phyloP scores from a whole-genome alignment of 1,139 yeast species.

The Zhuliangozyma parablackwelliae region DNA sequence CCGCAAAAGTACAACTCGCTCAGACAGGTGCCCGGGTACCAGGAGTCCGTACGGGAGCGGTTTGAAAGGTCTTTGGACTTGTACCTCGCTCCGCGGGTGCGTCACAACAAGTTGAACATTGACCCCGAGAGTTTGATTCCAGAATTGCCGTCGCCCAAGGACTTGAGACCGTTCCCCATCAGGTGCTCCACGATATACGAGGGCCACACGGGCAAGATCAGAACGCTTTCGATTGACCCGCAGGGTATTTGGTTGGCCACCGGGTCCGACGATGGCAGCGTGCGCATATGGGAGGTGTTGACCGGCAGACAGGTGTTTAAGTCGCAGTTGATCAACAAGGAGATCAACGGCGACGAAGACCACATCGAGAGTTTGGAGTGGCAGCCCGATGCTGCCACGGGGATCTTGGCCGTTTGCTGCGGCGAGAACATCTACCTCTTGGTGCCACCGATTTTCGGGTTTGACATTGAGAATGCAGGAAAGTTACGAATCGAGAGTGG shows the following conservation, averaged over 20 bases:
- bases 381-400: conserved; percentile 77
- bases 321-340: conserved; percentile 46
- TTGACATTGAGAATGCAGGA: conserved; percentile 79
- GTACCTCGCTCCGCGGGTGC: conserved; percentile 93
- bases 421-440: conserved; percentile 76
- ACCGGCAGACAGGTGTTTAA: conserved; percentile 92
- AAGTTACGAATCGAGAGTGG: conserved; percentile 80
- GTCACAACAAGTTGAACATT: conserved; percentile 84
- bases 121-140: conserved; percentile 97
- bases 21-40: conserved; percentile 92
- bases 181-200: conserved; percentile 76
- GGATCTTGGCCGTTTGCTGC: conserved; percentile 77
- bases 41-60: conserved; percentile 78
- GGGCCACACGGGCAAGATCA: conserved; percentile 81
- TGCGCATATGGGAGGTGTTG: conserved; percentile 92
- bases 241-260: conserved; percentile 94
- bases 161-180: conserved; percentile 96
- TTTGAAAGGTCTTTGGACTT: conserved; percentile 93
- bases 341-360: conserved; percentile 56
- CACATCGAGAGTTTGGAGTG: conserved; percentile 81
- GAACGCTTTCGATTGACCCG: conserved; percentile 82
- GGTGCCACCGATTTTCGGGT: conserved; percentile 89
- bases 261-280: conserved; percentile 95
- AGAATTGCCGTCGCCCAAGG: conserved; percentile 94
- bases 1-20: conserved; percentile 81